Conservation (phyloP, 2,329 filamentous ascomycete genomes). For the Tolypocladium guangdongense region DNA sequence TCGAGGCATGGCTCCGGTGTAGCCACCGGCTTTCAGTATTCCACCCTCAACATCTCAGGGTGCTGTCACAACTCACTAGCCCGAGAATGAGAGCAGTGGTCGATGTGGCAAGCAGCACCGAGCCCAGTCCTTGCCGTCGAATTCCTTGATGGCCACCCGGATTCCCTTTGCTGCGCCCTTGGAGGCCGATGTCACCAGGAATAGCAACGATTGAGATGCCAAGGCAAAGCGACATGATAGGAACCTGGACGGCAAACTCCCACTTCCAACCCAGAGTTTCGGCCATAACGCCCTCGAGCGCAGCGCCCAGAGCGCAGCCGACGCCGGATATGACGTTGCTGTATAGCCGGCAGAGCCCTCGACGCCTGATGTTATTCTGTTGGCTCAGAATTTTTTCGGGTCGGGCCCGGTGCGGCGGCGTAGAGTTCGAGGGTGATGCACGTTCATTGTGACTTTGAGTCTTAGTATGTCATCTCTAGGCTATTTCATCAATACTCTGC, state of each 20-base stretch:
- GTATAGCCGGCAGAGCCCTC: conserved; percentile 64
- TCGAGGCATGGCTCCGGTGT: conserved; percentile 1
- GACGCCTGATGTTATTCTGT: conserved; percentile 17
- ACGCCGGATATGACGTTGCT: conserved; percentile 55
- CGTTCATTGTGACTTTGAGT: too few relatives aligned
- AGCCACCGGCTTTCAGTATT: neutral
- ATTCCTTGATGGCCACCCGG: conserved; percentile 39
- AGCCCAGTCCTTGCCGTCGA: conserved; percentile 49
- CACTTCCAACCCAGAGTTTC: conserved; percentile 63
- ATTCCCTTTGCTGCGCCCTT: conserved; percentile 31
- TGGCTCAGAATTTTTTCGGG: neutral
- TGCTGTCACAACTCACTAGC: conserved; percentile 29
- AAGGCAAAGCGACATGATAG: conserved; percentile 35
- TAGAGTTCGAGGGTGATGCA: too few relatives aligned
- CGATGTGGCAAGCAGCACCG: conserved; percentile 37
- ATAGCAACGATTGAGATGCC: conserved; percentile 34
- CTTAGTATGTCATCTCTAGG: too few relatives aligned
- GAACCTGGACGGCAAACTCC: conserved; percentile 55
- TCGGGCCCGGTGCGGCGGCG: too few relatives aligned
- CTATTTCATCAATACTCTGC: too few relatives aligned
- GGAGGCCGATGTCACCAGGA: conserved; percentile 39
- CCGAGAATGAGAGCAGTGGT: conserved; percentile 49
- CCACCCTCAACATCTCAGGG: neutral
- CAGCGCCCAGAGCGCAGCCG: conserved; percentile 49
- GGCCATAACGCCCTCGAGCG: conserved; percentile 58